Evolutionary conservation across 192 early-diverging fungal species (phyloP).

Genomic region (Coemansia sp.): DNA sequence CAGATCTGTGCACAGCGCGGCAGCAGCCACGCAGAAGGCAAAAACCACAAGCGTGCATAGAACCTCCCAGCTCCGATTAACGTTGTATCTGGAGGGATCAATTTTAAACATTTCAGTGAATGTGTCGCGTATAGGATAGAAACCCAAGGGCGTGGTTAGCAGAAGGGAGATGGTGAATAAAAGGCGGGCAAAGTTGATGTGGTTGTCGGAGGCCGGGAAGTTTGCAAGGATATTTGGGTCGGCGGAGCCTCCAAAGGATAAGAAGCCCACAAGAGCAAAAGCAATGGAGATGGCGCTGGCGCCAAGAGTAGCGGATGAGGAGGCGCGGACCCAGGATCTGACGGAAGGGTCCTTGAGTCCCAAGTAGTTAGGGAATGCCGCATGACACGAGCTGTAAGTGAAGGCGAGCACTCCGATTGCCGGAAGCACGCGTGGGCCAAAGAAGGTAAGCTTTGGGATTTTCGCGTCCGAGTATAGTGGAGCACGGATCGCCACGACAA

Average conservation of each 20-base stretch:
- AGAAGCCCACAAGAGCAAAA: slow-evolving; percentile 63
- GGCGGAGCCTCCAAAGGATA: slow-evolving; percentile 60
- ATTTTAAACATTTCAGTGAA: slow-evolving; percentile 41
- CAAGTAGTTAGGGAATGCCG: slow-evolving; percentile 62
- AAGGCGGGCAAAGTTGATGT: slow-evolving; percentile 62
- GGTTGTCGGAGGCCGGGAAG: slow-evolving; percentile 58
- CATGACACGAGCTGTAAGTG: slow-evolving; percentile 64
- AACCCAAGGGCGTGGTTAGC: slow-evolving; percentile 55
- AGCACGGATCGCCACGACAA: slow-evolving; percentile 58
- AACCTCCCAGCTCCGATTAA: slow-evolving; percentile 17
- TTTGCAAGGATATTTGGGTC: slow-evolving; percentile 63
- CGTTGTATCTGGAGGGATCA: slow-evolving; percentile 20
- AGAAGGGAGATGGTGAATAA: slow-evolving; percentile 61
- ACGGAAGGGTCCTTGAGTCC: slow-evolving; percentile 54
- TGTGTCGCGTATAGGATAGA: slow-evolving; percentile 46
- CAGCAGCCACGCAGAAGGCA: slow-evolving; percentile 14
- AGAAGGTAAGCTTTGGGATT: slow-evolving; percentile 33
- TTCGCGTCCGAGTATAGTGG: slow-evolving; percentile 49
- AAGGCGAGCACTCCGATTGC: slow-evolving; percentile 67
- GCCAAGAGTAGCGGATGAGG: slow-evolving; percentile 53
- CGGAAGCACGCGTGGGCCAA: slow-evolving; percentile 62
- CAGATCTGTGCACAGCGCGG: slow-evolving; percentile 26
- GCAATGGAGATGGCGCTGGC: slow-evolving; percentile 57
- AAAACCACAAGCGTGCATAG: slow-evolving; percentile 31
- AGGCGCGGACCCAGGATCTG: slow-evolving; percentile 55